A percentile compares a stretch with the other conserved stretches of the same genome.
Evolutionary conservation across 768 basidiomycete species (phyloP).

Genomic region (Russula brevipes): DNA sequence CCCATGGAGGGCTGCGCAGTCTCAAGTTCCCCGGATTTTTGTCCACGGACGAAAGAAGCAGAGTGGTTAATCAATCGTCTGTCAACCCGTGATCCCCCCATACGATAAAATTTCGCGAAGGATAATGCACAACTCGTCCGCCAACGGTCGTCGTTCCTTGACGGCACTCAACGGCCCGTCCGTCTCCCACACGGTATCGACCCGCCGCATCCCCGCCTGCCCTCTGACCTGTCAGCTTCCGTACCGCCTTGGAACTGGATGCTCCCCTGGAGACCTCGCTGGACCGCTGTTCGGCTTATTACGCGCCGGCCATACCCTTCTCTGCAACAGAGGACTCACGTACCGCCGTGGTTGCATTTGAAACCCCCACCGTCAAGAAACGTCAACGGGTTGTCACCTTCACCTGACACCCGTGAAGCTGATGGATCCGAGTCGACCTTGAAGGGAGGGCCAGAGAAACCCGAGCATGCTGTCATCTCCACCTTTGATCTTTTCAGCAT

Average conservation of each 20-base stretch:
- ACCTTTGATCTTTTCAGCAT: conserved; percentile 92
- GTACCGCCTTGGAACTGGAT: background rate
- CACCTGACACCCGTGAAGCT: background rate
- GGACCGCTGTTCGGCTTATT: background rate
- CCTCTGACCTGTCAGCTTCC: background rate
- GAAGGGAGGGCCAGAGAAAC: conserved; percentile 12
- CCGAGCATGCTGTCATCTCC: conserved; percentile 86
- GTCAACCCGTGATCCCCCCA: background rate
- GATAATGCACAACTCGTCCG: background rate
- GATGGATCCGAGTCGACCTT: background rate
- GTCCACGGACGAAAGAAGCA: background rate
- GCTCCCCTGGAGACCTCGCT: background rate
- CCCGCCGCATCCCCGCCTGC: background rate
- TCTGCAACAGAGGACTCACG: background rate
- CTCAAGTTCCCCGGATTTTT: background rate
- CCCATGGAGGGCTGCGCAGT: background rate
- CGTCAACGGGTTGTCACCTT: background rate
- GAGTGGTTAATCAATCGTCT: background rate
- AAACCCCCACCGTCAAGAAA: conserved; percentile 4
- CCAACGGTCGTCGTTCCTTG: background rate
- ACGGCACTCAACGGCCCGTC: conserved; percentile 3
- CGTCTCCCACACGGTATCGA: too few relatives aligned
- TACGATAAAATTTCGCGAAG: background rate
- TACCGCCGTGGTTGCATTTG: background rate
- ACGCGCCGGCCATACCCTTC: background rate